These are phyloP conservation scores for Tothia fuscella DNA, from an alignment of 2,329 filamentous ascomycete genomes.

Conservation along the genomic window DNA sequence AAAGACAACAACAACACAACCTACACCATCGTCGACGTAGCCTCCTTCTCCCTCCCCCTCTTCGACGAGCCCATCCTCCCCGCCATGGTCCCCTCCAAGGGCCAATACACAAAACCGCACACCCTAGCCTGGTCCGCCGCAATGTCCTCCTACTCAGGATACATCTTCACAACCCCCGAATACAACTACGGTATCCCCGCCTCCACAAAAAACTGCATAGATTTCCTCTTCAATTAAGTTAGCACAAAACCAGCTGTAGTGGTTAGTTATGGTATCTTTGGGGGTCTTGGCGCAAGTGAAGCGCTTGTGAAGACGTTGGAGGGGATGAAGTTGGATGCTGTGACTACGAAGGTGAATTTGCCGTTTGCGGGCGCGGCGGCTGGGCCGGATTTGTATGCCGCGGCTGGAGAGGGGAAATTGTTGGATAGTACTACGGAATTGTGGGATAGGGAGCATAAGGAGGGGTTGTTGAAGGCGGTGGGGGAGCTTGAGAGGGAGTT, in stretches of 20 bases:
- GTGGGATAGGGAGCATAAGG: no score
- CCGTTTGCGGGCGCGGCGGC: neutral
- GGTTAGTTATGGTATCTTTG: conserved; percentile 41
- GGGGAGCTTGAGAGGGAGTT: no score
- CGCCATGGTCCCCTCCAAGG: conserved; percentile 24
- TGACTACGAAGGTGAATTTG: conserved; percentile 5
- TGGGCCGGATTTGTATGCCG: conserved; percentile 5
- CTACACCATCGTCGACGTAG: conserved; percentile 22
- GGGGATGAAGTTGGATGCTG: conserved; percentile 8
- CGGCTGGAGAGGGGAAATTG: no score
- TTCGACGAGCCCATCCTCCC: conserved; percentile 33
- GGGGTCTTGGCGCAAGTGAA: conserved; percentile 20
- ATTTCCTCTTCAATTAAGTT: conserved; percentile 50
- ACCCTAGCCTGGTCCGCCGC: conserved; percentile 34
- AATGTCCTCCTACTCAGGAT: conserved; percentile 34
- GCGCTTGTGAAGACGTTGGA: conserved; percentile 1
- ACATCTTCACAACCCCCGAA: conserved; percentile 40
- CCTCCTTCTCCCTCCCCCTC: conserved; percentile 32
- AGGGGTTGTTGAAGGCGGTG: no score
- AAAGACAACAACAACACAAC: neutral
- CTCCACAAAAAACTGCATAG: conserved; percentile 49
- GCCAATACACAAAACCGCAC: conserved; percentile 30
- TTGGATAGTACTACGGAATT: no score
- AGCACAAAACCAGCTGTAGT: conserved; percentile 41
- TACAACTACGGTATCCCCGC: conserved; percentile 47